These are phyloP conservation scores for Colletotrichum euphorbiae DNA, from an alignment of 2,329 filamentous ascomycete species.

Conservation along the genomic window DNA sequence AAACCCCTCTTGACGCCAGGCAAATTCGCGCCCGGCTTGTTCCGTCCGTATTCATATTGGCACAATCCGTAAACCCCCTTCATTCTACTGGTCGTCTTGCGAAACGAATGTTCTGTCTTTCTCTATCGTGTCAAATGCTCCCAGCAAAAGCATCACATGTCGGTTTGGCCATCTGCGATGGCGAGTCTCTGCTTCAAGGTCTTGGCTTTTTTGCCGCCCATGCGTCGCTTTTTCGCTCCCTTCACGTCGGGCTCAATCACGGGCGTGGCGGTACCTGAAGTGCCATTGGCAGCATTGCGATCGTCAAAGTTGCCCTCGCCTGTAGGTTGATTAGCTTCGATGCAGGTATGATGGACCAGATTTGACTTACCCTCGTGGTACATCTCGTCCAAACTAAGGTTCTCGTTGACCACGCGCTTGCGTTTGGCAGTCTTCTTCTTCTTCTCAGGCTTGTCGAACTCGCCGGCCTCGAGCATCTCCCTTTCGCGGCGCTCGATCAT, in stretches of 20 bases:
- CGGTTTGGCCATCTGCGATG: conserved; percentile 71
- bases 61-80: conserved; percentile 29
- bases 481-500: conserved; percentile 93
- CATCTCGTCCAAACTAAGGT: conserved; percentile 89
- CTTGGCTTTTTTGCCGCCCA: conserved; percentile 71
- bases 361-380: conserved; percentile 92
- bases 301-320: conserved; percentile 98
- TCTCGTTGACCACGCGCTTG: conserved; percentile 62
- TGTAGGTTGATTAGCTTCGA: conserved; percentile 54
- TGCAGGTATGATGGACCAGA: fast-evolving
- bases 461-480: conserved; percentile 81
- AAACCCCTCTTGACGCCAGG: conserved; percentile 23
- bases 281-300: conserved; percentile 37
- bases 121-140: conserved; percentile 12
- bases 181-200: conserved; percentile 76
- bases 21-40: conserved; percentile 25
- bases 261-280: conserved; percentile 86
- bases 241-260: conserved; percentile 64
- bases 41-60: conserved; percentile 29
- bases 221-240: conserved; percentile 64
- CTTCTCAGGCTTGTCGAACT: conserved; percentile 67
- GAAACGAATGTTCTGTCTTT: conserved; percentile 5
- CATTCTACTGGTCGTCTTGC: conserved; percentile 1
- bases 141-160: conserved; percentile 13
- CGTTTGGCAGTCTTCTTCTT: conserved; percentile 68